Conservation (phyloP, 257 asterid genomes). For the Nicotiana noctiflora region DNA sequence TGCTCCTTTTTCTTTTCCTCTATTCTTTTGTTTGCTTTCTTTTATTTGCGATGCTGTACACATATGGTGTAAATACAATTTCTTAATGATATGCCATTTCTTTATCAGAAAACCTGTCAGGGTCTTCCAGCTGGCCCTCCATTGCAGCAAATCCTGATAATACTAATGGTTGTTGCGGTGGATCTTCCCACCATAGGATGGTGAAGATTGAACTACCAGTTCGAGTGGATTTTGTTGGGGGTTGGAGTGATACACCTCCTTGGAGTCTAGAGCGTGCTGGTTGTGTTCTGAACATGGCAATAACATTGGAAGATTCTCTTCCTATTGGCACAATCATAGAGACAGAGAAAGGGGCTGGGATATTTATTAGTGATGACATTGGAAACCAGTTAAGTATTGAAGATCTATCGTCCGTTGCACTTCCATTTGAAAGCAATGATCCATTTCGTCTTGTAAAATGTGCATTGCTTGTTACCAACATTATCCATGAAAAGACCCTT, state of each 20-base stretch:
- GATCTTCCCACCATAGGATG: slow-evolving; percentile 41
- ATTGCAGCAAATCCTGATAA: slow-evolving; percentile 20
- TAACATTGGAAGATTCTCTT: slow-evolving; percentile 61
- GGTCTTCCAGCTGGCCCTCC: slow-evolving; percentile 27
- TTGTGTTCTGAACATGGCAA: slow-evolving; percentile 92
- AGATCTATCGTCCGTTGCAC: slow-evolving; percentile 46
- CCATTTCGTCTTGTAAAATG: slow-evolving; percentile 91
- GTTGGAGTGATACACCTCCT: slow-evolving; percentile 99
- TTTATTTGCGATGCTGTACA: background rate
- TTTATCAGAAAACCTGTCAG: slow-evolving; percentile 36
- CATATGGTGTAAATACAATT: slow-evolving; percentile 1
- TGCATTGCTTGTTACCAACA: slow-evolving; percentile 70
- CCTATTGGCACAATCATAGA: slow-evolving; percentile 78
- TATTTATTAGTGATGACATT: slow-evolving; percentile 50
- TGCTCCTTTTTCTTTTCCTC: background rate
- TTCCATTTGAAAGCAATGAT: slow-evolving; percentile 70
- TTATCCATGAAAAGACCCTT: slow-evolving; percentile 30
- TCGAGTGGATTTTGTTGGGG: slow-evolving; percentile 93
- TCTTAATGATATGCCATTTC: slow-evolving; percentile 8
- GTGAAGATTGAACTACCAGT: slow-evolving; percentile 92
- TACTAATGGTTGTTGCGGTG: slow-evolving; percentile 27
- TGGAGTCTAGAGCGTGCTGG: slow-evolving; percentile 99
- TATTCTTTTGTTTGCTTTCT: background rate
- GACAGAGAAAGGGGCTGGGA: slow-evolving; percentile 42
- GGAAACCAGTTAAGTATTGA: slow-evolving; percentile 48